Evolutionary conservation across 306 rosid genomes (phyloP).

Genomic region (Cercis canadensis): DNA sequence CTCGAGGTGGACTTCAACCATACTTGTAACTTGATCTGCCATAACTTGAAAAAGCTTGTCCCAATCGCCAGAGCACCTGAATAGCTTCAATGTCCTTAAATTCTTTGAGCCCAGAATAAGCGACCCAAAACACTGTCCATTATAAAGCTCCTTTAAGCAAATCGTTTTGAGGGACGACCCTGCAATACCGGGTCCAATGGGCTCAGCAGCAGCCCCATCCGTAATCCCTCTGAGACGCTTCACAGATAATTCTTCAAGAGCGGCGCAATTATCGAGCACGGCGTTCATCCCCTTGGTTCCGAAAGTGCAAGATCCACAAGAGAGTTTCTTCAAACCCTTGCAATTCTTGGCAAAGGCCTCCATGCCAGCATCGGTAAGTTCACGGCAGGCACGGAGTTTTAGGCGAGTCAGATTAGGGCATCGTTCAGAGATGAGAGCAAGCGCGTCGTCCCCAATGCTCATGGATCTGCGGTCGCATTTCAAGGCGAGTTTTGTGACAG

Average conservation of each 20-base stretch:
- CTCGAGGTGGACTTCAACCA: slow-evolving; percentile 88
- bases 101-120: slow-evolving; percentile 81
- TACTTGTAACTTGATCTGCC: slow-evolving; percentile 48
- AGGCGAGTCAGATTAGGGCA: slow-evolving; percentile 94
- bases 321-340: slow-evolving; percentile 87
- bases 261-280: slow-evolving; percentile 68
- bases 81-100: slow-evolving; percentile 81
- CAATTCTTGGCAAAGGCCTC: slow-evolving; percentile 80
- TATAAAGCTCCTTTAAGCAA: slow-evolving; percentile 87
- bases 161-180: slow-evolving; percentile 66
- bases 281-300: slow-evolving; percentile 97
- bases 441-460: slow-evolving; percentile 80
- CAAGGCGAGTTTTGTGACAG: slow-evolving; percentile 87
- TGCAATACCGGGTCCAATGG: slow-evolving; percentile 82
- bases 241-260: slow-evolving; percentile 85
- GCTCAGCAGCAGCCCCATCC: slow-evolving; percentile 63
- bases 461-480: slow-evolving; percentile 89
- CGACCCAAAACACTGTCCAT: slow-evolving; percentile 91
- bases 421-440: slow-evolving; percentile 65
- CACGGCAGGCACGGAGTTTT: slow-evolving; percentile 92
- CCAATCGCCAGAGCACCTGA: slow-evolving; percentile 95
- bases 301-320: slow-evolving; percentile 92
- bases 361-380: slow-evolving; percentile 80
- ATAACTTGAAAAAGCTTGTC: slow-evolving; percentile 68
- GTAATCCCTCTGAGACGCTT: slow-evolving; percentile 88